A percentile compares a stretch with the other conserved stretches of the same genome.
These are phyloP conservation scores for Fusarium kyushuense DNA, from an alignment of 2,329 filamentous ascomycete species.

Conservation along the genomic window DNA sequence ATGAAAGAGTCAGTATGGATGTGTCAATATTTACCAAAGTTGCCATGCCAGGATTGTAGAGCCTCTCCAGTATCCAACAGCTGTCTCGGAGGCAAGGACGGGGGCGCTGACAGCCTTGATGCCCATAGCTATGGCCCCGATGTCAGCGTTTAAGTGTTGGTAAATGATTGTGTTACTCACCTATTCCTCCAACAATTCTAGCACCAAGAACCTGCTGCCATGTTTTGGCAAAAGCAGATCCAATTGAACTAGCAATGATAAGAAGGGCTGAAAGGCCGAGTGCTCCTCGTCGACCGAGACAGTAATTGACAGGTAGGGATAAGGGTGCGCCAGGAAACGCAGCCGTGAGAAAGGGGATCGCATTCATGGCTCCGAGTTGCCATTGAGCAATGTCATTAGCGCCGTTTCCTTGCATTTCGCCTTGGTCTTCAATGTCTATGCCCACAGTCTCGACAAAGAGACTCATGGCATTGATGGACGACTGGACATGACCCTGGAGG, in stretches of 20 bases:
- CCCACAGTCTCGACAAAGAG: slow-evolving; percentile 44
- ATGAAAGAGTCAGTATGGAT: background rate
- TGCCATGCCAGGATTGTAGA: slow-evolving; percentile 63
- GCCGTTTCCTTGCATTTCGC: background rate
- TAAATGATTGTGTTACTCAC: background rate
- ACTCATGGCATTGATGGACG: slow-evolving; percentile 56
- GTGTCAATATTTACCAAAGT: slow-evolving; percentile 53
- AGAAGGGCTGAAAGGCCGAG: slow-evolving; percentile 54
- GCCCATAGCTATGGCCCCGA: slow-evolving; percentile 55
- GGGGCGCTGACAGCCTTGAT: slow-evolving; percentile 63
- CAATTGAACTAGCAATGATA: slow-evolving; percentile 55
- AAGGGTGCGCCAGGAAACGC: slow-evolving; percentile 53
- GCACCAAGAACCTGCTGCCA: slow-evolving; percentile 52
- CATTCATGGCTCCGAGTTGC: slow-evolving; percentile 52
- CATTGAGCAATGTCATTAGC: slow-evolving; percentile 6
- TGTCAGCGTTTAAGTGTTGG: background rate
- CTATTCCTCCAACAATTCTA: slow-evolving; percentile 41
- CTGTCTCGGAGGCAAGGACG: slow-evolving; percentile 61
- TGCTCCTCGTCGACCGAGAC: slow-evolving; percentile 54
- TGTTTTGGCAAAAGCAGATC: slow-evolving; percentile 48
- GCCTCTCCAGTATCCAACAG: slow-evolving; percentile 61
- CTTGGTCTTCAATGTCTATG: slow-evolving; percentile 8
- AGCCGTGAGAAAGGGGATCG: slow-evolving; percentile 54
- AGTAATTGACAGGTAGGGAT: slow-evolving; percentile 55
- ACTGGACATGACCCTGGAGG: slow-evolving; percentile 58